Conservation (phyloP, 2,329 filamentous ascomycete genomes). For the Apiospora arundinis region DNA sequence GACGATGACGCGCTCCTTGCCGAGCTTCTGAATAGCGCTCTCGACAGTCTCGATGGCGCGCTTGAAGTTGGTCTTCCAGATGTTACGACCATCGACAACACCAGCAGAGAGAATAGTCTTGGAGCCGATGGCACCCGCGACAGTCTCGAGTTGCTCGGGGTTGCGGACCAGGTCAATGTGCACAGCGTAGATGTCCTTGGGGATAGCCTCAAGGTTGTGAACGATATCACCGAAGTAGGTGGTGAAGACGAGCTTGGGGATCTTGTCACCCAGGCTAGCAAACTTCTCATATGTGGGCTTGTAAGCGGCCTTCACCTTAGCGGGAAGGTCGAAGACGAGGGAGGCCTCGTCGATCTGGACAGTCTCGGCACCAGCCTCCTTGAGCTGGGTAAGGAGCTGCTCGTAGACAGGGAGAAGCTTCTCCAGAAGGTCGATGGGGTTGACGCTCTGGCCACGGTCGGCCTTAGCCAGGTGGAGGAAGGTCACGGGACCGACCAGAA, state of each 20-base stretch:
- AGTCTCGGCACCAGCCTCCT: constrained; percentile 92
- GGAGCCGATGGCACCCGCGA: constrained; percentile 81
- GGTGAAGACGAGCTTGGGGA: constrained; percentile 87
- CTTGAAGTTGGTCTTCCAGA: constrained; percentile 99
- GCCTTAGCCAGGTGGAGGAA: constrained; percentile 98
- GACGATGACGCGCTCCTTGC: constrained; percentile 96
- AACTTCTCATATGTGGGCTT: constrained; percentile 97
- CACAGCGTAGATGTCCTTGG: constrained; percentile 80
- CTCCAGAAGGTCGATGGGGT: constrained; percentile 91
- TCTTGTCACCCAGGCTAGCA: constrained; percentile 74
- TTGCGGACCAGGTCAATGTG: constrained; percentile 98
- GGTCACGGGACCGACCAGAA: constrained; percentile 93
- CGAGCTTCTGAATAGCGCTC: constrained; percentile 89
- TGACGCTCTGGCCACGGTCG: constrained; percentile 90
- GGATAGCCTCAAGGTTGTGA: constrained; percentile 94
- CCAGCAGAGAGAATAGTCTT: constrained; percentile 92
- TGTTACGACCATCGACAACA: constrained; percentile 98
- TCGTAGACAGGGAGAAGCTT: constrained; percentile 95
- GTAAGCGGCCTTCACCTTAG: constrained; percentile 94
- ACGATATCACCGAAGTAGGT: constrained; percentile 99
- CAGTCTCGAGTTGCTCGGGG: constrained; percentile 93
- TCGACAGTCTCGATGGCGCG: constrained; percentile 90
- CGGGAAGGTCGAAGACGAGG: constrained; percentile 90
- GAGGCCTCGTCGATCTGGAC: constrained; percentile 99
- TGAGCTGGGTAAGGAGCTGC: constrained; percentile 90